Base-by-base conservation (phyloP, 163 green algal genomes). In the Coccomyxa subellipsoidea region DNA sequence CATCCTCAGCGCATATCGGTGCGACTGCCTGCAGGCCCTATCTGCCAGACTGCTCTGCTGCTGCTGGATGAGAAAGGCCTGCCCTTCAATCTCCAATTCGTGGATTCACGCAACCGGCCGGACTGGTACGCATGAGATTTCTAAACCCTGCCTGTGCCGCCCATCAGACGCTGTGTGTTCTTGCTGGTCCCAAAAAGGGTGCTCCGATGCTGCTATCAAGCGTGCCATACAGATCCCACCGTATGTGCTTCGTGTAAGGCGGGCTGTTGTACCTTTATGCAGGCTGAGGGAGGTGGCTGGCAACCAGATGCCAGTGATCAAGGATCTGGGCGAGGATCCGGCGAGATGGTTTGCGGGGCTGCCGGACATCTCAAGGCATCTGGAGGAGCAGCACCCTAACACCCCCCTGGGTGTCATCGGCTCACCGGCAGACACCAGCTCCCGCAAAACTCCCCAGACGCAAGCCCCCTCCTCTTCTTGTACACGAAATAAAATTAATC, bases 51-150 rank as follows among this genome's bases (percentile, higher is more conserved):
- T 4, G 66, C 66, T 27, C 66, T 73, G 1, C n/a, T 73, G 66
- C 21, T 73, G 21, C 66, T 73, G 66, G n/a, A 73, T 73, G 66
- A 73, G 27, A 73, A 73, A 34, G 66, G 66, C 18, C 66, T 73
- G 66, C 66, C 66, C 18, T 36, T 34, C 27, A 73, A 73, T 36
- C 27, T 18, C 29, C 66, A 73, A 8, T 73, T 35, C 66, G n/a
- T 73, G 29, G 66, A 73, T 23, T 34, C 8, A 18, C 27, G n/a
- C 18, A 73, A 0, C 66, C 27, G 66, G 2, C 66, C 66, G 29
- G n/a, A 32, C 3, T 73, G 66, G 66, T 73, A n/a, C 27, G 66
- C 27, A 73, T 73, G 5, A 27, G 1, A 1, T 59, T 18, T 59
- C 4, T 6, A 59, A 59, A 59, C n/a, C n/a, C n/a, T n/a, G n/a